phyloP scores from a whole-genome alignment of 257 asterid species.

The Solanum peruvianum region DNA sequence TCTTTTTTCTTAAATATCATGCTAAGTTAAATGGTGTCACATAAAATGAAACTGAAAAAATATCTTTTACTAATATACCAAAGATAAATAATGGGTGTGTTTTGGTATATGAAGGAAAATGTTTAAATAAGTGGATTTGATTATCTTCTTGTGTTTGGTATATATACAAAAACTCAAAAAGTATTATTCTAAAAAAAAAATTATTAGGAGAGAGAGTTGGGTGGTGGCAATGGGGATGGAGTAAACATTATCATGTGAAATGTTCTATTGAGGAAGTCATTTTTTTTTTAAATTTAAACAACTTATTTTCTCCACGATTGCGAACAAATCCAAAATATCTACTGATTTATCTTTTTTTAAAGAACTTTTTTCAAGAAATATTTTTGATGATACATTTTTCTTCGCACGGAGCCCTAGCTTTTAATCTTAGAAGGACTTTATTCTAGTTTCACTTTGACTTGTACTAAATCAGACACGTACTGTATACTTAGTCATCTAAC shows the following conservation, averaged over 20 bases:
- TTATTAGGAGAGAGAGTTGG: background rate
- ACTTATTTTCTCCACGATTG: no score
- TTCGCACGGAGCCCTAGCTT: background rate
- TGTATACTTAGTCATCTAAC: background rate
- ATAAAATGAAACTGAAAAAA: background rate
- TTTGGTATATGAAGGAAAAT: no score
- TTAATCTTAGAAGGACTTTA: background rate
- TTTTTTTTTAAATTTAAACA: no score
- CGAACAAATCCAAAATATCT: no score
- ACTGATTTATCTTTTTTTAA: no score
- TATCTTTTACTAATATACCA: background rate
- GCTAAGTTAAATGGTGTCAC: background rate
- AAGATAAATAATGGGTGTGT: background rate
- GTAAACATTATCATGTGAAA: no score
- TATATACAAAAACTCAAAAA: no score
- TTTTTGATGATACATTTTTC: background rate
- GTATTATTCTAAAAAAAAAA: background rate
- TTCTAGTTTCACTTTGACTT: background rate
- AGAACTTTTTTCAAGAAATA: no score
- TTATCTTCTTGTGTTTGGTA: background rate
- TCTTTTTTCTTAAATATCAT: no score
- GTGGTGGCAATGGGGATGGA: background rate
- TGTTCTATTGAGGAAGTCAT: no score
- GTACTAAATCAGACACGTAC: background rate
- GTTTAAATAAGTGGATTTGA: background rate